Percentiles rank a stretch among this genome's conserved stretches.
These are phyloP conservation scores for Candida dubliniensis DNA, from an alignment of 1,139 yeast species.

Conservation along the genomic window DNA sequence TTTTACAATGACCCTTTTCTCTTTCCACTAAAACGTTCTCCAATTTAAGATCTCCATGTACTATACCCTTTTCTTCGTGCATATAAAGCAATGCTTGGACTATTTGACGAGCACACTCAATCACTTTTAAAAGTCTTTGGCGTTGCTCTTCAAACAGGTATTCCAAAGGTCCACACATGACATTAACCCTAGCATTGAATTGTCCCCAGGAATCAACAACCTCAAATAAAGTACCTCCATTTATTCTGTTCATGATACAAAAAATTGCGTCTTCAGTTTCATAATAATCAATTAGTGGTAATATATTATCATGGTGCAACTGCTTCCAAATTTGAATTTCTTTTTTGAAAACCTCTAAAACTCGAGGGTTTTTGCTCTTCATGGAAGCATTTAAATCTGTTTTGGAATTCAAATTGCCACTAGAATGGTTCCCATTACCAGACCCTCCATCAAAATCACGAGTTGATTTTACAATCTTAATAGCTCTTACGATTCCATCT, in stretches of 20 bases:
- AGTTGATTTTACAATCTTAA: slow-evolving; percentile 68
- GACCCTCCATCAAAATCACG: slow-evolving; percentile 24
- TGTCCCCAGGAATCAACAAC: slow-evolving; percentile 69
- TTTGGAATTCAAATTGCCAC: slow-evolving; percentile 7
- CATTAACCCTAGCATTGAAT: slow-evolving; percentile 28
- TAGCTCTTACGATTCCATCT: slow-evolving; percentile 58
- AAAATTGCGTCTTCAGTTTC: slow-evolving; percentile 67
- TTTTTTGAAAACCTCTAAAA: slow-evolving; percentile 55
- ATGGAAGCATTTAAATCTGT: slow-evolving; percentile 7
- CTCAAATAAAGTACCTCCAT: slow-evolving; percentile 83
- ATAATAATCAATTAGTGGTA: slow-evolving; percentile 60
- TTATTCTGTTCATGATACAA: slow-evolving; percentile 69
- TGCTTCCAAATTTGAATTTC: slow-evolving; percentile 78
- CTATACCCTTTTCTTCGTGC: slow-evolving; percentile 66
- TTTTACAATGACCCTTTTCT: slow-evolving; percentile 23
- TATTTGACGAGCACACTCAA: slow-evolving; percentile 42
- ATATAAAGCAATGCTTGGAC: slow-evolving; percentile 65
- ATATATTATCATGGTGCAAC: slow-evolving; percentile 49
- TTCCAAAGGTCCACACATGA: slow-evolving; percentile 31
- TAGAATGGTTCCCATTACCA: slow-evolving; percentile 10
- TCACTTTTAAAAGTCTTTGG: slow-evolving; percentile 22
- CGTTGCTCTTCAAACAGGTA: slow-evolving; percentile 31
- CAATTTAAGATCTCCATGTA: slow-evolving; percentile 86
- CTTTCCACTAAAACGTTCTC: slow-evolving; percentile 74
- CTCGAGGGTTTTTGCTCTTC: slow-evolving; percentile 27